Evolutionary conservation across 495 filamentous ascomycete species (phyloP).

Genomic region (Hypomontagnella monticulosa): DNA sequence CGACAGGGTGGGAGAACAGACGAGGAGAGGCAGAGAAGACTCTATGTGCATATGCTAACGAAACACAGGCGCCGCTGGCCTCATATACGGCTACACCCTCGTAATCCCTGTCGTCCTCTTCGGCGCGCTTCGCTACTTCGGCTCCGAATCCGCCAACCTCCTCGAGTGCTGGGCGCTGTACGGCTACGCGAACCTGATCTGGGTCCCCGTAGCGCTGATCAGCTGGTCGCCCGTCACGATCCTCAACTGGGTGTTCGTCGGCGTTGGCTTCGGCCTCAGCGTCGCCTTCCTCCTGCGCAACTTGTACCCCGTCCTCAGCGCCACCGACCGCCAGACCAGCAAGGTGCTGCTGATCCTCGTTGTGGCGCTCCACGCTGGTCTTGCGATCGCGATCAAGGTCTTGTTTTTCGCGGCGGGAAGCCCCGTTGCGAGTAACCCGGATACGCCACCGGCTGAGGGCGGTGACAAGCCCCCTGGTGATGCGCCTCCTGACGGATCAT

Average conservation of each 20-base stretch:
- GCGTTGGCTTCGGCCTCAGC: slow-evolving; percentile 84
- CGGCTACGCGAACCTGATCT: slow-evolving; percentile 94
- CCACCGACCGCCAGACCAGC: slow-evolving; percentile 90
- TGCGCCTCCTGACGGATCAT: slow-evolving; percentile 25
- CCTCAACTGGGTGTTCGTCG: slow-evolving; percentile 94
- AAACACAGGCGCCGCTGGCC: slow-evolving; percentile 76
- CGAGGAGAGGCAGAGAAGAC: background rate
- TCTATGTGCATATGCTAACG: slow-evolving; percentile 10
- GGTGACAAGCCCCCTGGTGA: slow-evolving; percentile 23
- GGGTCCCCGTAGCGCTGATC: slow-evolving; percentile 93
- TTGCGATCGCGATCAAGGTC: slow-evolving; percentile 93
- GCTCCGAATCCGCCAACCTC: slow-evolving; percentile 84
- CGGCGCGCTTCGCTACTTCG: slow-evolving; percentile 92
- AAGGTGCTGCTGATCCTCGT: slow-evolving; percentile 87
- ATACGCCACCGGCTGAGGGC: slow-evolving; percentile 33
- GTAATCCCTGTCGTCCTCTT: slow-evolving; percentile 85
- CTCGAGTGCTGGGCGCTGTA: slow-evolving; percentile 95
- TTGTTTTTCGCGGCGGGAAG: slow-evolving; percentile 91
- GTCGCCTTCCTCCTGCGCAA: slow-evolving; percentile 91
- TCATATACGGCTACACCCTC: slow-evolving; percentile 93
- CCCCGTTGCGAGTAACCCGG: slow-evolving; percentile 59
- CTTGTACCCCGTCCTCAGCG: slow-evolving; percentile 90
- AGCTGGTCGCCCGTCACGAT: slow-evolving; percentile 84
- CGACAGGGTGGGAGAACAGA: background rate
- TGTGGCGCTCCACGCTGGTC: slow-evolving; percentile 82